Evolutionary conservation across 1,139 yeast genomes (phyloP).

Genomic region (Yamadazyma pseudoaaseri): DNA sequence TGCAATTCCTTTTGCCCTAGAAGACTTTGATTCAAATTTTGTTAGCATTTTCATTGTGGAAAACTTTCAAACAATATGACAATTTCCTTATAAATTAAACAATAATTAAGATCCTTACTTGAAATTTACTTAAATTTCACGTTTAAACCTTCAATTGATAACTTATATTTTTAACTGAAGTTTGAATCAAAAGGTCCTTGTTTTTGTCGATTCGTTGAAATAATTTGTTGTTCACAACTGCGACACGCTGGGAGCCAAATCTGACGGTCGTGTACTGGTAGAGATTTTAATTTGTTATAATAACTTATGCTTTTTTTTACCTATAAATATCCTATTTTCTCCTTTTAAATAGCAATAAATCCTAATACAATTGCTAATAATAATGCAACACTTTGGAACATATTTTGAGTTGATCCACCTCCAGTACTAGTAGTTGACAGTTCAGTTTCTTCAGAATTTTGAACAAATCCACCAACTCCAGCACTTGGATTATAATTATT

Average conservation of each 20-base stretch:
- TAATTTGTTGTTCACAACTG: constrained; percentile 5
- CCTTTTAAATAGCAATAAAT: constrained; percentile 9
- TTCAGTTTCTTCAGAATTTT: constrained; percentile 21
- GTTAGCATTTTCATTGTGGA: constrained; percentile 86
- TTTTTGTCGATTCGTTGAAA: constrained; percentile 12
- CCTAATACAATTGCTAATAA: constrained; percentile 22
- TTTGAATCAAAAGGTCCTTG: constrained; percentile 4
- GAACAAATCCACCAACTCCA: constrained; percentile 38
- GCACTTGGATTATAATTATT: constrained; percentile 18
- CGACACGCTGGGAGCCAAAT: not conserved
- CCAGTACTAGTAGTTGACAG: constrained; percentile 5
- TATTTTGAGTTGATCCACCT: constrained; percentile 4
- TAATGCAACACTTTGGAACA: constrained; percentile 16
- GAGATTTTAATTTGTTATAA: too few species aligned
- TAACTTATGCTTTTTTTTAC: too few species aligned
- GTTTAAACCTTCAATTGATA: too few species aligned
- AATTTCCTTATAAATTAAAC: too few species aligned
- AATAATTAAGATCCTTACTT: too few species aligned
- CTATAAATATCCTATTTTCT: not conserved
- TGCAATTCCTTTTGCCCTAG: constrained; percentile 98
- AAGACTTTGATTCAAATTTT: constrained; percentile 97
- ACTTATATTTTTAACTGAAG: too few species aligned
- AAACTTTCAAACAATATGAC: constrained; percentile 22
- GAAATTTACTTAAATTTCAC: too few species aligned
- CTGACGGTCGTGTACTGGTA: too few species aligned